phyloP scores from a whole-genome alignment of 1,284 basidiomycete genomes.

The Melampsora abietis-canadensis region DNA sequence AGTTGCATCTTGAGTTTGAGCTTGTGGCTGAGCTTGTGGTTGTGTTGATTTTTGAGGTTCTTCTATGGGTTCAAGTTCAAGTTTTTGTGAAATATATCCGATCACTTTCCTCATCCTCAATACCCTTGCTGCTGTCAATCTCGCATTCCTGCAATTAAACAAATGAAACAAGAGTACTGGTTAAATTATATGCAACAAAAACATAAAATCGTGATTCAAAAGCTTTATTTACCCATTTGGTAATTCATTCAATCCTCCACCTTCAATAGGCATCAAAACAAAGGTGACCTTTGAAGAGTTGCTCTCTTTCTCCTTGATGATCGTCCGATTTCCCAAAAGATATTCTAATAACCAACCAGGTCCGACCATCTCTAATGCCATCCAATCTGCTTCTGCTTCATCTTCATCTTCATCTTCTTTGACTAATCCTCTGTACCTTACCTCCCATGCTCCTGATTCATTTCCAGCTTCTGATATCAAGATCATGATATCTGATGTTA shows the following conservation, averaged over 20 bases:
- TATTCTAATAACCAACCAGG: conserved; percentile 88
- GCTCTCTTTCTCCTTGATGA: conserved; percentile 61
- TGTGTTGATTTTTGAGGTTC: not conserved
- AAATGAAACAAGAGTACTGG: not conserved
- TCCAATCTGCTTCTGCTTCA: conserved; percentile 57
- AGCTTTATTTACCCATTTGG: conserved; percentile 65
- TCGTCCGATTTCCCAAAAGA: conserved; percentile 59
- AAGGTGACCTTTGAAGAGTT: conserved; percentile 70
- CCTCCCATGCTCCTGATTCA: conserved; percentile 56
- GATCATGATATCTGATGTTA: conserved; percentile 67
- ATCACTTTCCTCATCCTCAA: conserved; percentile 79
- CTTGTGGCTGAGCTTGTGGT: not conserved
- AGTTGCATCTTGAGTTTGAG: too few relatives aligned
- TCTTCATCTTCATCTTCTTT: conserved; percentile 59
- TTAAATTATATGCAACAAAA: not conserved
- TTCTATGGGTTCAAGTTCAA: conserved; percentile 59
- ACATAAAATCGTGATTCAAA: not conserved
- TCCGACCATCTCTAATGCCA: conserved; percentile 70
- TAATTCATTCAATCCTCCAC: conserved; percentile 66
- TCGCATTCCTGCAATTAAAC: conserved; percentile 64
- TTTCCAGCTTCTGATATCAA: conserved; percentile 78
- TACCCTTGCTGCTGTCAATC: conserved; percentile 80
- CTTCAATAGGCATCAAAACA: conserved; percentile 66
- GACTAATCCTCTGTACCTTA: conserved; percentile 67
- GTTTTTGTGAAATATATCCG: conserved; percentile 80